These are phyloP conservation scores for Fusarium brevicatenulatum DNA, from an alignment of 2,329 filamentous ascomycete species.

Conservation along the genomic window DNA sequence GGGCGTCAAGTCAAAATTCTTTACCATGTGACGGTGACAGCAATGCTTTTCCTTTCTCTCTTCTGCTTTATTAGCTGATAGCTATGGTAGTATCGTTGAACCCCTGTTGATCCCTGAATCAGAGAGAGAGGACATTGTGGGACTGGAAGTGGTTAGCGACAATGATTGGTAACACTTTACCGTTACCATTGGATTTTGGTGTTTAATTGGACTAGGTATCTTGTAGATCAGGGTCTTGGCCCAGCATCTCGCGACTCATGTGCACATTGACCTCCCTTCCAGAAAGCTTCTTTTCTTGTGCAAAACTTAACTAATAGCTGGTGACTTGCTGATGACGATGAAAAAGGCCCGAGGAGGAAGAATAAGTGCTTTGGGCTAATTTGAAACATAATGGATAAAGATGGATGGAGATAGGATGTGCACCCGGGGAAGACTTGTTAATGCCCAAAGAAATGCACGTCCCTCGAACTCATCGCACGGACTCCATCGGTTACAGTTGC, in stretches of 20 bases:
- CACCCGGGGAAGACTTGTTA: conserved; percentile 15
- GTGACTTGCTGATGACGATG: background rate
- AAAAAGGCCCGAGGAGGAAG: conserved; percentile 2
- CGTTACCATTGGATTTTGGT: conserved; percentile 1
- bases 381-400: conserved; percentile 42
- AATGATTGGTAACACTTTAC: conserved; percentile 22
- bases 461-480: conserved; percentile 29
- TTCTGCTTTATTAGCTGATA: background rate
- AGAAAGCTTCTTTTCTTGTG: conserved; percentile 14
- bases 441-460: conserved; percentile 37
- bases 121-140: conserved; percentile 11
- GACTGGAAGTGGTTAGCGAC: conserved; percentile 8
- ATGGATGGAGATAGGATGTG: conserved; percentile 1
- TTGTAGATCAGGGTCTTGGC: conserved; percentile 24
- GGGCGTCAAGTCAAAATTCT: conserved; percentile 22
- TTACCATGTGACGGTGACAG: conserved; percentile 24
- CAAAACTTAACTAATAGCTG: background rate
- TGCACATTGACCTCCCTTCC: background rate
- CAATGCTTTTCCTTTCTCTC: background rate
- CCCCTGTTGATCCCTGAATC: conserved; percentile 38
- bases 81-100: background rate
- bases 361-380: conserved; percentile 33
- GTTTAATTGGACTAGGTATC: conserved; percentile 1
- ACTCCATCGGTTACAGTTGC: conserved; percentile 18
- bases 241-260: conserved; percentile 20